A percentile compares a stretch with the other conserved stretches of the same genome.
These are phyloP conservation scores for Botryotinia calthae DNA, from an alignment of 2,329 filamentous ascomycete genomes.

Conservation along the genomic window DNA sequence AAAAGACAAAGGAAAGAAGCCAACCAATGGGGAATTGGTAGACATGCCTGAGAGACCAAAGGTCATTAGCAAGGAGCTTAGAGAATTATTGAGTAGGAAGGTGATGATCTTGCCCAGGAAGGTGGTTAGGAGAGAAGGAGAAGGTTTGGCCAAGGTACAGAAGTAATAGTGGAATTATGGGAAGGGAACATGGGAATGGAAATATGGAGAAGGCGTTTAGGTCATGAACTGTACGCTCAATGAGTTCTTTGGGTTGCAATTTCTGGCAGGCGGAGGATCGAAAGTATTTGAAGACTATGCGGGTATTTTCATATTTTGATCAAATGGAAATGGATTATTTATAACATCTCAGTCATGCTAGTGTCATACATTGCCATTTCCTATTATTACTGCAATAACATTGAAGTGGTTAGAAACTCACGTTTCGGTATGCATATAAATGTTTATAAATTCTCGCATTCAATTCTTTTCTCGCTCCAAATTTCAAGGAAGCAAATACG, in stretches of 20 bases:
- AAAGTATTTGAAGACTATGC: neutral
- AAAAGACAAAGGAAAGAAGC: conserved; percentile 20
- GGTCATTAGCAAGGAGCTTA: conserved; percentile 62
- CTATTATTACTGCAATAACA: neutral
- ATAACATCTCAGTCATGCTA: neutral
- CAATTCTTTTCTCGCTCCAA: neutral
- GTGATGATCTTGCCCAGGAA: conserved; percentile 42
- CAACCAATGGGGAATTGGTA: conserved; percentile 31
- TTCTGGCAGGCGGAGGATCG: neutral
- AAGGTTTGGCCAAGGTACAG: conserved; percentile 27
- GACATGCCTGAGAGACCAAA: conserved; percentile 40
- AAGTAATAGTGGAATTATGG: neutral
- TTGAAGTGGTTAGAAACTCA: neutral
- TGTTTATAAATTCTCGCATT: neutral
- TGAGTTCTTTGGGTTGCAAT: neutral
- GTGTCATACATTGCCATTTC: neutral
- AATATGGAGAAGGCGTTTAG: neutral
- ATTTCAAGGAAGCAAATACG: no score
- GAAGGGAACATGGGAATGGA: neutral
- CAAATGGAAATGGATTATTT: neutral
- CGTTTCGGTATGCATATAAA: neutral
- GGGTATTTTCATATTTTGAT: neutral
- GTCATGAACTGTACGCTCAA: neutral
- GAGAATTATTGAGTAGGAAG: conserved; percentile 59
- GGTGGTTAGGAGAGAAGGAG: conserved; percentile 38